Base-by-base conservation (phyloP, 2,329 filamentous ascomycete species). In the Exophiala bonariae region DNA sequence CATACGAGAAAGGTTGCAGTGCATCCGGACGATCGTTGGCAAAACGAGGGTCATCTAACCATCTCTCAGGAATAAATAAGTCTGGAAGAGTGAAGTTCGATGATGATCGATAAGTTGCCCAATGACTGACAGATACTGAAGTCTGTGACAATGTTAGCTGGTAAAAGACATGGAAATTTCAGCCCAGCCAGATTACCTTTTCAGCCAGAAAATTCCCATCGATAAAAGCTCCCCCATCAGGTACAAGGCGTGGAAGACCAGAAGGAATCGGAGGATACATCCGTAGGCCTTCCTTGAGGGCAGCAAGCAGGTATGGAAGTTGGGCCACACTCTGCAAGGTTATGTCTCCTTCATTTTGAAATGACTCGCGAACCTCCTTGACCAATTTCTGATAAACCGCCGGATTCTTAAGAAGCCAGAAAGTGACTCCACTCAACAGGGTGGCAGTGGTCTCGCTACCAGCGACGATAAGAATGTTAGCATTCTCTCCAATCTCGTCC, bases 211-310 rank as follows among this genome's bases (percentile, higher is more conserved):
- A 43, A 5, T 38, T 11, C 11, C 35, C 48, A 3, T 30, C 22
- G 8, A 50, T 31, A 6, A 22, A 32, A 16, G 26, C 30, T 16
- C 48, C 48, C 4, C 42, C 57, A 3, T 54, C 52, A 8, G 63
- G 63, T 14, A 56, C 61, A 13, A 60, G 43, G 10, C 65, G 58
- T 1, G 63, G 60, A 7, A 59, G 52, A 2, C 63, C 63, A 5
- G 62, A 33, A 1, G 61, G 61, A 3, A 61, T 56, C 10, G 65
- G 64, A 4, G 65, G 60, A 39, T 63, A 64, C 23, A 66, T 46
- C 3, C 65, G 56, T 33, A 66, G 46, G 1, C 61, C 49, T 47
- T 68, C 65, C 2, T 61, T 60, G 32, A 66, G 57, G 7, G 61
- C 56, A 4, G 63, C 17, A 60, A 57, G 8, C 52, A 59, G 6